Percentiles rank a stretch among this genome's conserved stretches.
Conservation (phyloP, 2,329 filamentous ascomycete genomes). For the Akanthomyces dipterigenus region DNA sequence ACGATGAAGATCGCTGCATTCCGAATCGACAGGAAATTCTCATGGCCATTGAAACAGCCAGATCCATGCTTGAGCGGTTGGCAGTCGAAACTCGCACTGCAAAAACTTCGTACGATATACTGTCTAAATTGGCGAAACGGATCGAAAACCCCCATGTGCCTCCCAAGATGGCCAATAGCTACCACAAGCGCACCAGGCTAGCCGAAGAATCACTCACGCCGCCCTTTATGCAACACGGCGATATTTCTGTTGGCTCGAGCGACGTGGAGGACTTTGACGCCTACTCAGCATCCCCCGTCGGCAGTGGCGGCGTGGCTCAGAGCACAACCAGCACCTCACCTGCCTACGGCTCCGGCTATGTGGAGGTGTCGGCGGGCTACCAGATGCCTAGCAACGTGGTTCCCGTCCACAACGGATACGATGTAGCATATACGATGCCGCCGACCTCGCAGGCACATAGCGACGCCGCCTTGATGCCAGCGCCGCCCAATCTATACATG, state of each 20-base stretch:
- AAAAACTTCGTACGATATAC: constrained; percentile 25
- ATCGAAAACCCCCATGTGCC: constrained; percentile 4
- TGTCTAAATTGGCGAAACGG: constrained; percentile 23
- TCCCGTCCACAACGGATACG: background rate
- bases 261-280: constrained; percentile 9
- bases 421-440: constrained; percentile 1
- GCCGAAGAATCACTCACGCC: constrained; percentile 13
- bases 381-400: background rate
- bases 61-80: constrained; percentile 28
- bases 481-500: constrained; percentile 9
- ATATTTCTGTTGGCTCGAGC: constrained; percentile 1
- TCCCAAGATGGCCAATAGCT: background rate
- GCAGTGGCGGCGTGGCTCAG: background rate
- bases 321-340: constrained; percentile 3
- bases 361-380: background rate
- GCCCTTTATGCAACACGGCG: constrained; percentile 4
- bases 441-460: background rate
- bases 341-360: background rate
- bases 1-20: constrained; percentile 37
- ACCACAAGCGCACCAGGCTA: constrained; percentile 10
- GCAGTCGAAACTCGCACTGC: constrained; percentile 25
- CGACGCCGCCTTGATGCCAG: constrained; percentile 1
- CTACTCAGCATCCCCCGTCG: background rate
- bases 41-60: constrained; percentile 29
- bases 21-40: constrained; percentile 34